Conservation (phyloP, 106 monocot species). For the Platanthera zijinensis region DNA sequence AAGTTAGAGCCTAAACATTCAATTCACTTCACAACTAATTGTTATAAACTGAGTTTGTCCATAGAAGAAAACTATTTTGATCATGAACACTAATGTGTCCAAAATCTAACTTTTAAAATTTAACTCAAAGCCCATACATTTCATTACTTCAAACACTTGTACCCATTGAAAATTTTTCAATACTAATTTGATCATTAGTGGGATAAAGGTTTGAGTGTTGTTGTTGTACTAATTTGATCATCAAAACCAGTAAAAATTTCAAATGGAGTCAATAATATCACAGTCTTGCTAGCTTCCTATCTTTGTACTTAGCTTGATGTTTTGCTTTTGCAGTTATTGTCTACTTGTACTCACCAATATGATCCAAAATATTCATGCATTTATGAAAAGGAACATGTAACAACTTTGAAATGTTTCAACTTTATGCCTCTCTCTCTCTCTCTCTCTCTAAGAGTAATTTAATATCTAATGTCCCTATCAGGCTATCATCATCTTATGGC, state of each 20-base stretch:
- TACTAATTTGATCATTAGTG: no score
- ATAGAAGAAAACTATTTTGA: no score
- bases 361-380: not conserved
- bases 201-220: no score
- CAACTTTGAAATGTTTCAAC: not conserved
- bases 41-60: no score
- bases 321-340: not conserved
- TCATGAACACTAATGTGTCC: not conserved
- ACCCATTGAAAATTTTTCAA: not conserved
- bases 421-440: not conserved
- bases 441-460: no score
- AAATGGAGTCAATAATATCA: not conserved
- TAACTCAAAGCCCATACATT: not conserved
- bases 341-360: not conserved
- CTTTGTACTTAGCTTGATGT: not conserved
- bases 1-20: no score
- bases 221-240: no score
- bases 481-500: no score
- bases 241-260: no score
- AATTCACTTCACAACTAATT: no score
- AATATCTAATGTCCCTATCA: no score
- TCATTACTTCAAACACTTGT: not conserved
- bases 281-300: not conserved
- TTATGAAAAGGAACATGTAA: not conserved
- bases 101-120: not conserved